These are phyloP conservation scores for Calonectria montana DNA, from an alignment of 2,329 filamentous ascomycete species.

Conservation along the genomic window DNA sequence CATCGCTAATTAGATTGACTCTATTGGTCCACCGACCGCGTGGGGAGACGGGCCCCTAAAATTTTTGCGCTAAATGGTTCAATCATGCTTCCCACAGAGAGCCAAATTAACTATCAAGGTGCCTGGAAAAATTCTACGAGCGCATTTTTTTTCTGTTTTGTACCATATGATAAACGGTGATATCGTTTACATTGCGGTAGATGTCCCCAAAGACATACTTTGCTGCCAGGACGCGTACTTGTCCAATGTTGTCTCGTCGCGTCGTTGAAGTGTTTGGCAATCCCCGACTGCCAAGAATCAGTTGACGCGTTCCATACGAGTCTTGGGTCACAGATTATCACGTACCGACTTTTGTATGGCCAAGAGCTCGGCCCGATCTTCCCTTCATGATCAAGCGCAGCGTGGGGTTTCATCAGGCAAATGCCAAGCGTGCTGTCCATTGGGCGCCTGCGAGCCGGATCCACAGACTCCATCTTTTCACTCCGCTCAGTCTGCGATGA, in stretches of 20 bases:
- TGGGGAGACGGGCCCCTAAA: neutral
- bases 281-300: too few species aligned
- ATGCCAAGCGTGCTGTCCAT: neutral
- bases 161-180: neutral
- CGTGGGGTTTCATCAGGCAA: neutral
- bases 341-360: neutral
- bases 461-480: neutral
- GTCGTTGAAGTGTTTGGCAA: too few species aligned
- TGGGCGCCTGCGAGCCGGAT: neutral
- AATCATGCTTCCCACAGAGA: neutral
- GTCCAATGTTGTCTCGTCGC: neutral
- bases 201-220: neutral
- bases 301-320: too few species aligned
- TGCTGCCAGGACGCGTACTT: neutral
- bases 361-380: neutral
- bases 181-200: neutral
- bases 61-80: neutral
- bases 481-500: too few species aligned
- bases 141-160: neutral
- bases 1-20: neutral
- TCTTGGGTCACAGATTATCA: neutral
- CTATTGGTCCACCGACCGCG: neutral
- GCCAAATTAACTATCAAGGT: neutral
- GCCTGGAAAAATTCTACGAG: neutral
- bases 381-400: neutral